Percentiles rank a stretch among this genome's conserved stretches.
Evolutionary conservation across 805 yeast species (phyloP).

Genomic region (Brettanomyces naardenensis): DNA sequence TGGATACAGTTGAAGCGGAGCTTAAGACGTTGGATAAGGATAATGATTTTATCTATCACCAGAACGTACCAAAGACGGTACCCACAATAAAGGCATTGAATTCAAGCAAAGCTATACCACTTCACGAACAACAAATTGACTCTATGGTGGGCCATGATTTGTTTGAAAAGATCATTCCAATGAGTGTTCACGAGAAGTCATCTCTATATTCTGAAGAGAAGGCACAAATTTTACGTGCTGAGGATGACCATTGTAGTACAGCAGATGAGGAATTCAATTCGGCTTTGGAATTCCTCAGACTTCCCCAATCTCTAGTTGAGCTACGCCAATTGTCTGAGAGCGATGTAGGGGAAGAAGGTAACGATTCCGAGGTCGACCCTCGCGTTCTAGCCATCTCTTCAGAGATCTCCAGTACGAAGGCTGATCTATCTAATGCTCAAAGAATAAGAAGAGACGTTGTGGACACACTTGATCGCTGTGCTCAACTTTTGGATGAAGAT

Average conservation of each 20-base stretch:
- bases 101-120: conserved; percentile 53
- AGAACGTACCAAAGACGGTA: conserved; percentile 53
- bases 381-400: conserved; percentile 31
- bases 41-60: conserved; percentile 86
- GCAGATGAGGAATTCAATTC: conserved; percentile 75
- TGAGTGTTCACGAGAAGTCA: conserved; percentile 78
- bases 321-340: conserved; percentile 29
- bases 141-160: conserved; percentile 45
- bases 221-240: conserved; percentile 65
- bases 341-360: conserved; percentile 8
- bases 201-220: conserved; percentile 87
- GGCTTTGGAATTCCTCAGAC: conserved; percentile 69
- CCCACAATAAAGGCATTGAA: conserved; percentile 63
- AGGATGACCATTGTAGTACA: conserved; percentile 66
- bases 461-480: conserved; percentile 28
- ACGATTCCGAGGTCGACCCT: conserved; percentile 29
- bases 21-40: conserved; percentile 53
- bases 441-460: conserved; percentile 30
- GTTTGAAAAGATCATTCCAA: conserved; percentile 75
- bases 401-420: conserved; percentile 17
- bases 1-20: conserved; percentile 18
- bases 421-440: conserved; percentile 25
- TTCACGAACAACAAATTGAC: conserved; percentile 41
- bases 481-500: conserved; percentile 26
- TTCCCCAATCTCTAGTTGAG: conserved; percentile 59